A percentile compares a stretch with the other conserved stretches of the same genome.
phyloP scores from a whole-genome alignment of 441 rosid species.

The Theobroma grandiflorum region DNA sequence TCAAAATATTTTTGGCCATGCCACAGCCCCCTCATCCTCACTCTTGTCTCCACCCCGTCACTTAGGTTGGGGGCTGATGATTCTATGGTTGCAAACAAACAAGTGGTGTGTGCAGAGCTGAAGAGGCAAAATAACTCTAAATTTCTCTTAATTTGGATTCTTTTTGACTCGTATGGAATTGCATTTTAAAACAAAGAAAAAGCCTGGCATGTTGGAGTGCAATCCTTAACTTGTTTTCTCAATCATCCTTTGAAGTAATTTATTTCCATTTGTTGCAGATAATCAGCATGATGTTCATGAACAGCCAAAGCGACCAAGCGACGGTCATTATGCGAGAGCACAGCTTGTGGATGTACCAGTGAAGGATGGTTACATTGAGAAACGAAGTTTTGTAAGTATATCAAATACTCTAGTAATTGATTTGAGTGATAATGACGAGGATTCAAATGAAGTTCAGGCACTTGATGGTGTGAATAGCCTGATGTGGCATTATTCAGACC shows the following conservation, averaged over 20 bases:
- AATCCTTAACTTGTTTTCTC: slow-evolving; percentile 12
- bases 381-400: slow-evolving; percentile 20
- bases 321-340: slow-evolving; percentile 14
- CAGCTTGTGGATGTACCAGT: background rate
- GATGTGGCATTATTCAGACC: slow-evolving; percentile 78
- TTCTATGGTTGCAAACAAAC: background rate
- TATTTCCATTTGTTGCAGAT: slow-evolving; percentile 37
- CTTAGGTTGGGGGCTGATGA: background rate
- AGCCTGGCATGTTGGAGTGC: background rate
- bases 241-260: background rate
- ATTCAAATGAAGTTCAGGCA: slow-evolving; percentile 32
- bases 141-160: background rate
- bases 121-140: background rate
- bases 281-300: slow-evolving; percentile 27
- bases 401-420: slow-evolving; percentile 53
- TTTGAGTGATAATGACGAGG: slow-evolving; percentile 62
- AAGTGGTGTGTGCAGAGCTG: background rate
- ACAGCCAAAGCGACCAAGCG: slow-evolving; percentile 38
- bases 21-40: no score
- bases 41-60: background rate
- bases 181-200: background rate
- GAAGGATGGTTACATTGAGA: slow-evolving; percentile 9
- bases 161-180: background rate
- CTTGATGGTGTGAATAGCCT: slow-evolving; percentile 31
- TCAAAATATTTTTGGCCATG: background rate